These are phyloP conservation scores for Fraxinus cuspidata DNA, from an alignment of 257 asterid genomes.

Conservation along the genomic window DNA sequence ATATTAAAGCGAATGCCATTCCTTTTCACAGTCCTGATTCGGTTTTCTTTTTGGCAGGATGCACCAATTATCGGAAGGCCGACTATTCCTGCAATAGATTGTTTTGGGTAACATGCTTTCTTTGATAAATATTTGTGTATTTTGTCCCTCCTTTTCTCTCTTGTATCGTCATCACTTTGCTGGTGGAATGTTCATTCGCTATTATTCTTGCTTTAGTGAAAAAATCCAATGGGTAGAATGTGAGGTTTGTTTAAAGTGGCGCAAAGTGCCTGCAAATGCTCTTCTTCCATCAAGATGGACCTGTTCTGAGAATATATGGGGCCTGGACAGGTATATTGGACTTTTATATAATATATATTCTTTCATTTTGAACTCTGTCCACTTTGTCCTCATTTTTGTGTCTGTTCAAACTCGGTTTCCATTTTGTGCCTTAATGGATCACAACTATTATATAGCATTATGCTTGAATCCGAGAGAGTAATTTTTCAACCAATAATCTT, in stretches of 20 bases:
- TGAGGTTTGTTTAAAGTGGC: conserved; percentile 95
- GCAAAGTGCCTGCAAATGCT: conserved; percentile 74
- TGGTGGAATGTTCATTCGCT: conserved; percentile 13
- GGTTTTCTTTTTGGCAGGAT: conserved; percentile 46
- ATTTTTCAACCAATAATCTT: background rate
- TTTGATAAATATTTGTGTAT: conserved; percentile 16
- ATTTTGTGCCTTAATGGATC: background rate
- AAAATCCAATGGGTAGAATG: conserved; percentile 83
- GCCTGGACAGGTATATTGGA: conserved; percentile 60
- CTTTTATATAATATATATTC: conserved; percentile 6
- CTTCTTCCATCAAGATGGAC: conserved; percentile 77
- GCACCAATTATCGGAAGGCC: conserved; percentile 93
- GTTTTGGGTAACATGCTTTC: conserved; percentile 58
- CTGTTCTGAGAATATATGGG: conserved; percentile 71
- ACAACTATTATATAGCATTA: background rate
- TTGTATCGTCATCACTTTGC: conserved; percentile 13
- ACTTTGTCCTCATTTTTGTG: background rate
- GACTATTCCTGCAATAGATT: conserved; percentile 61
- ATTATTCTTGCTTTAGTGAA: conserved; percentile 40
- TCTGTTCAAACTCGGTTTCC: background rate
- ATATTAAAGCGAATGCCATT: conserved; percentile 13
- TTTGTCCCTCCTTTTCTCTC: background rate
- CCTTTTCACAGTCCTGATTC: conserved; percentile 21
- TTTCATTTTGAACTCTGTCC: background rate
- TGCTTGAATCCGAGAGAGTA: background rate